These are phyloP conservation scores for Aegilops umbellulata DNA, from an alignment of 176 grass and related monocot genomes.

Conservation along the genomic window DNA sequence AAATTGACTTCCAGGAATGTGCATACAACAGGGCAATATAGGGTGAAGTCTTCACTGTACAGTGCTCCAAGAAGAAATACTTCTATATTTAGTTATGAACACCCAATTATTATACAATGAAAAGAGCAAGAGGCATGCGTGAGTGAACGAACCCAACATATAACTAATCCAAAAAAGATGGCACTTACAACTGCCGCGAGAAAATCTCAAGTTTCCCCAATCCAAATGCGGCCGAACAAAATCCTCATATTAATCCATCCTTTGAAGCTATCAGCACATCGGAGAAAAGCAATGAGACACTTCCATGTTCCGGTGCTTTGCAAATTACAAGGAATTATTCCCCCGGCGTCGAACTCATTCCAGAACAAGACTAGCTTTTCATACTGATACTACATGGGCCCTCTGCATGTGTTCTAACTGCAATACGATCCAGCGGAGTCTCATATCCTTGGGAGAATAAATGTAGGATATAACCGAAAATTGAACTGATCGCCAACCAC, in stretches of 20 bases:
- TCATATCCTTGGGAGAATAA: constrained; percentile 30
- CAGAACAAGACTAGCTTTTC: constrained; percentile 25
- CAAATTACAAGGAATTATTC: constrained; percentile 49
- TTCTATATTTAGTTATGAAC: neutral
- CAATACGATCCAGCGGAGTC: constrained; percentile 6
- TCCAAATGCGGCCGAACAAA: constrained; percentile 14
- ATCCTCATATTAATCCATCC: constrained; percentile 32
- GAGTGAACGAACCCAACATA: neutral
- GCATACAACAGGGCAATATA: neutral
- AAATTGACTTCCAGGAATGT: neutral
- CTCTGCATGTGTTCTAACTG: constrained; percentile 25
- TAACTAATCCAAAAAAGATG: neutral
- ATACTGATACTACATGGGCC: neutral
- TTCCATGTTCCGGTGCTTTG: constrained; percentile 35
- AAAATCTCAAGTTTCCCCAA: neutral
- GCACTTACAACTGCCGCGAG: neutral
- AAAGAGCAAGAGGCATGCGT: neutral
- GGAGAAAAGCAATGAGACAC: constrained; percentile 25
- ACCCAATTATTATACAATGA: neutral
- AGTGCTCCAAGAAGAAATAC: neutral
- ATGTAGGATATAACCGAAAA: constrained; percentile 27
- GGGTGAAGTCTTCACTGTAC: neutral
- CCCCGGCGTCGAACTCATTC: constrained; percentile 19
- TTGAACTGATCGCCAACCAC: constrained; percentile 23
- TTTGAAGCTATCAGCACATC: constrained; percentile 29